Evolutionary conservation across 2,329 filamentous ascomycete species (phyloP).

Genomic region (Aquanectria penicillioides): DNA sequence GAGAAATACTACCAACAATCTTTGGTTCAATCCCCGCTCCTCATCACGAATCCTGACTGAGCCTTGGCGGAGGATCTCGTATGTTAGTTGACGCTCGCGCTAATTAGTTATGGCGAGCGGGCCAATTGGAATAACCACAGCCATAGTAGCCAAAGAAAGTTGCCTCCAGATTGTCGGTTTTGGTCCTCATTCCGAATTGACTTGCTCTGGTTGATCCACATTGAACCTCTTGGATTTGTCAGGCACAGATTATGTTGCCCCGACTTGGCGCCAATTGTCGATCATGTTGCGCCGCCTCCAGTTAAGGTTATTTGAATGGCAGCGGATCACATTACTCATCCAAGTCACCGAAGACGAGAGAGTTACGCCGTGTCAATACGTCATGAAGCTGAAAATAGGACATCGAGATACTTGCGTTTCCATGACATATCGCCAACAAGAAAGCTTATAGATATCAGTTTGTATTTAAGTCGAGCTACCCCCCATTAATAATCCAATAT

Average conservation of each 20-base stretch:
- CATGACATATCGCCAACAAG: neutral
- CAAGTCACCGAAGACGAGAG: too few relatives aligned
- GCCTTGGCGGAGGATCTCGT: too few relatives aligned
- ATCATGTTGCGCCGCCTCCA: neutral
- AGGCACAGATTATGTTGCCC: conserved; percentile 20
- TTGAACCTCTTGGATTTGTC: conserved; percentile 27
- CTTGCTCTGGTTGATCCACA: neutral
- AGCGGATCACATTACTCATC: conserved; percentile 10
- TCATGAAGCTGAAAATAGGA: too few relatives aligned
- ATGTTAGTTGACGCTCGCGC: neutral
- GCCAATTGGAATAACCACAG: conserved; percentile 4
- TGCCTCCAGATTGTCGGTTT: neutral
- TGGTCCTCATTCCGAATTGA: neutral
- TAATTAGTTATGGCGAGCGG: conserved; percentile 12
- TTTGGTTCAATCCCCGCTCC: neutral
- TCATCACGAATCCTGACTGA: too few relatives aligned
- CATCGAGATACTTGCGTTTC: neutral
- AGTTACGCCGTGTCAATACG: neutral
- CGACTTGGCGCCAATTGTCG: conserved; percentile 23
- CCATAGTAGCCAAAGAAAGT: neutral
- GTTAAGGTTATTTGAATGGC: neutral
- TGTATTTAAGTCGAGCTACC: too few relatives aligned
- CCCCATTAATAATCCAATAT: neutral
- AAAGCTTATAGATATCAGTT: too few relatives aligned
- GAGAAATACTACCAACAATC: neutral